Evolutionary conservation across 2,329 filamentous ascomycete species (phyloP), one percentile per base, ranked within the genome.

Genomic region (Ambrosiella xylebori): DNA sequence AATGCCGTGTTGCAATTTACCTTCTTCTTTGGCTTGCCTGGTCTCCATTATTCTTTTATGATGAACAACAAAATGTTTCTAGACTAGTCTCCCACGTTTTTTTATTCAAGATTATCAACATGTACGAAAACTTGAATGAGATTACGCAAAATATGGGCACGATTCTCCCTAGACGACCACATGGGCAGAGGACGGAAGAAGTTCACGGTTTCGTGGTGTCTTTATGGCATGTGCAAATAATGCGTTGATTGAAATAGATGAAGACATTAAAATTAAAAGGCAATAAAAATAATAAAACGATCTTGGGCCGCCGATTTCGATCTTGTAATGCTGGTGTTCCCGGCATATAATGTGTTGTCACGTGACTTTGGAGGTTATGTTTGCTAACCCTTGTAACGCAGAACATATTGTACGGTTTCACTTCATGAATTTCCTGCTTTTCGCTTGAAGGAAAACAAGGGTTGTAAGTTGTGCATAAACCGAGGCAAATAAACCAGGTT

Each of bases 21-120:
- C n/a, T 41, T 47, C 17, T 17, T 53, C 37, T 53, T 40, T 50
- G 50, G 44, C 53, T 27, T 54, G 56, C 59, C 59, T 61, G 59
- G 59, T 61, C 59, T 61, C 45, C 53, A 61, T 61, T 61, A 61
- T 61, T 61, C 59, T 61, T 61, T 61, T 61, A 61, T 56, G 53
- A 61, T 58, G 59, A 61, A 59, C 57, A 59, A 61, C 59, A 44
- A 54, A 27, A 61, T 61, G 59, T 56, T 58, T 61, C 59, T 61
- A 56, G 56, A 61, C 56, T 61, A 56, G 56, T 61, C 53, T 61
- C 56, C 56, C 54, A 56, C 38, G 47, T 58, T 61, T 37, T 41
- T 51, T 51, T 51, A 51, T 51, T 51, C 15, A 51, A 5, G 47
- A 51, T 36, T 36, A 36, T 51, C 47, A 51, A 36, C 47, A 51